Evolutionary conservation across 305 asterid species (phyloP), one percentile per base, ranked within the genome.

Genomic region (Rubia tinctorum): DNA sequence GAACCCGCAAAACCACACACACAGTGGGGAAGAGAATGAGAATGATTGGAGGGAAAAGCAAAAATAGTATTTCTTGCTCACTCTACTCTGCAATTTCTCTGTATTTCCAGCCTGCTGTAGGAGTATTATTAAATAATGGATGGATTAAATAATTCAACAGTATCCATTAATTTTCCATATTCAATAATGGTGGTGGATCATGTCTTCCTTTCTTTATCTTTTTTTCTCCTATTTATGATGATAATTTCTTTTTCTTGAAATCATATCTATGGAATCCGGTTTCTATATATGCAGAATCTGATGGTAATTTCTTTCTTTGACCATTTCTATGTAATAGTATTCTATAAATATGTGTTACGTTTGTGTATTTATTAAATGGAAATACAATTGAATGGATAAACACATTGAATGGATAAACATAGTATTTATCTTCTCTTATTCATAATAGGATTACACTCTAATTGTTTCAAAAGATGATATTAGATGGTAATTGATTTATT

Each of bases 1-100:
- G 71, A 68, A 63, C 81, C 85, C 87, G 77, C 88, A 61, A 68
- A 81, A 68, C 66, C 84, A 64, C 80, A 43, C 73, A 74, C 72
- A n/a, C n/a, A 45, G 69, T 75, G 70, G 45, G 75, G 76, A 80
- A 86, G 89, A 81, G 85, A 82, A 88, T 88, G 88, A 81, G 85
- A 82, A 88, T 90, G 91, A 88, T 88, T 84, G 91, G 90, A 84
- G 85, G 88, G 84, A 81, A 83, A 76, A 51, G 53, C n/a, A 20
- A 70, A 40, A 53, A 15, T 42, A 40, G 2, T 15, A 34, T 40
- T 15, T 25, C 17, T 6, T 30, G 17, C 42, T 9, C 37, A 61
- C 18, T 23, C 39, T 30, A 12, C 7, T 20, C 27, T 73, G 55
- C 62, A 20, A 55, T 30, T 5, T 20, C 1, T 23, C 65, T 44